Evolutionary conservation across 1,284 basidiomycete genomes (phyloP), one percentile per base, ranked within the genome.

Genomic region (Volvariella surrecta): DNA sequence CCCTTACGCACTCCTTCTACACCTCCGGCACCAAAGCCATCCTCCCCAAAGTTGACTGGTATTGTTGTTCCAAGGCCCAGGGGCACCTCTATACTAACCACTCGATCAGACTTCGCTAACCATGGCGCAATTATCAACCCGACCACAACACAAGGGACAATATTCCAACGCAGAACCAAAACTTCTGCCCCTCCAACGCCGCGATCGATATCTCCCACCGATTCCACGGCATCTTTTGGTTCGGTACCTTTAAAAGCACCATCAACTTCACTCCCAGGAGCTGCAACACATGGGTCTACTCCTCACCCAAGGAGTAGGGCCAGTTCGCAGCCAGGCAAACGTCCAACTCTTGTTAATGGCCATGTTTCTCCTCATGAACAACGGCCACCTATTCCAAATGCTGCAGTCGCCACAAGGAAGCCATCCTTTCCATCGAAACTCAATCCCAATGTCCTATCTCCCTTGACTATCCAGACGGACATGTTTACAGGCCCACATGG

Each of bases 241-340:
- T 67, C 66, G 32, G 57, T 56, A 7, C 60, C 60, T 11, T 56
- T 62, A 34, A 68, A 65, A 58, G 58, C 60, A 35, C 54, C 66
- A n/a, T 59, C 66, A 46, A 68, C 72, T 34, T 67, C 68, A 34
- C 52, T 71, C 32, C 64, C 73, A 46, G 52, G 65, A 37, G 58
- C 59, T 46, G 40, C 54, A 44, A 49, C 56, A 3, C 39, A 42
- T 15, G 71, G 72, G 28, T 58, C 59, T 46, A 40, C 53, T 45
- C 49, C 56, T 4, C 38, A 42, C 15, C 71, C 72, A 30, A 74
- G 85, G 44, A 70, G 55, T 48, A 74, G 86, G 35, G 81, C 80
- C 40, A 74, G 71, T 16, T 85, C 83, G 30, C 82, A 84, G 49
- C 82, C 82, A 37, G 79, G 77, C 24, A 72, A 79, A 44, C 67